phyloP scores from a whole-genome alignment of 345 rosid species.

The Psidium guajava region DNA sequence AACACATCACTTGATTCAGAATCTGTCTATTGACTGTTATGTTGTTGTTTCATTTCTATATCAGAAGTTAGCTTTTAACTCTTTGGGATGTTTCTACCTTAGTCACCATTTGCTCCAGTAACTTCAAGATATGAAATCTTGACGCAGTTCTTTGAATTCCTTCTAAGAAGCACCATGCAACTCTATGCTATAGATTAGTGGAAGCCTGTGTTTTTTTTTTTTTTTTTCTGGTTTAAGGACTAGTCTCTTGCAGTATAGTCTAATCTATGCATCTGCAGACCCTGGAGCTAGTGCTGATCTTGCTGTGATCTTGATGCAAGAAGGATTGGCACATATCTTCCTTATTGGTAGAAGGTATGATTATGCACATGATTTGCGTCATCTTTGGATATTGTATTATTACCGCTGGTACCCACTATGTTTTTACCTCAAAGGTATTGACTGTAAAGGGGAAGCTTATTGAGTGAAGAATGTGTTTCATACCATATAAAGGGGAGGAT shows the following conservation, averaged over 20 bases:
- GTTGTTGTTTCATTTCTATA: not conserved
- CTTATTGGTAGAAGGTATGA: slow-evolving; percentile 90
- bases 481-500: not conserved
- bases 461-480: not conserved
- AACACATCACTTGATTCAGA: not conserved
- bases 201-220: not conserved
- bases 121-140: not conserved
- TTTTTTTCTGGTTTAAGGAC: not conserved
- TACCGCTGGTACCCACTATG: not conserved
- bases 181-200: not conserved
- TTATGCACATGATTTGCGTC: not conserved
- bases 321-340: slow-evolving; percentile 74
- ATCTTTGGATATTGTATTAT: not conserved
- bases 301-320: slow-evolving; percentile 91
- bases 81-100: not conserved
- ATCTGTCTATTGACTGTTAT: not conserved
- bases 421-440: not conserved
- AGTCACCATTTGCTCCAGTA: not conserved
- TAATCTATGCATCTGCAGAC: slow-evolving; percentile 32
- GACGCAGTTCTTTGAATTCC: not conserved
- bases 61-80: not conserved
- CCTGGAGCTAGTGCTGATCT: slow-evolving; percentile 94
- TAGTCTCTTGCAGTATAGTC: not conserved
- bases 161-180: not conserved
- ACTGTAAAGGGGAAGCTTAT: not conserved